Evolutionary conservation across 2,329 filamentous ascomycete species (phyloP).

Genomic region (Botrytis medusae): DNA sequence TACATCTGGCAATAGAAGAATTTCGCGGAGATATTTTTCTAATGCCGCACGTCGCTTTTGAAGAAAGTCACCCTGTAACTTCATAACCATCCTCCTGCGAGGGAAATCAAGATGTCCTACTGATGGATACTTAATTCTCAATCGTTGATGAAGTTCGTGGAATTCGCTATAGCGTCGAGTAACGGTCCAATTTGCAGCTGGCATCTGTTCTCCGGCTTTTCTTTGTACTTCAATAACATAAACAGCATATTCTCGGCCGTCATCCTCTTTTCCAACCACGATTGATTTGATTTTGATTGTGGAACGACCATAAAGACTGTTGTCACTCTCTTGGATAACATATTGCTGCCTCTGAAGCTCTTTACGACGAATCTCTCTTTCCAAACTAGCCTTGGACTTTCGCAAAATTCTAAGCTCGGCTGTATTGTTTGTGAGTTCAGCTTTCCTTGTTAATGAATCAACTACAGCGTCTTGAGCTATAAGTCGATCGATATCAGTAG

Average conservation of each 20-base stretch:
- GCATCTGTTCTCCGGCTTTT: slow-evolving; percentile 91
- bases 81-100: slow-evolving; percentile 88
- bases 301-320: slow-evolving; percentile 90
- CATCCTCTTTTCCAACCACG: slow-evolving; percentile 86
- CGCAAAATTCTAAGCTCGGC: slow-evolving; percentile 87
- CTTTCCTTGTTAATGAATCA: slow-evolving; percentile 87
- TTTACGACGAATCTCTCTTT: slow-evolving; percentile 88
- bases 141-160: slow-evolving; percentile 86
- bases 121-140: slow-evolving; percentile 81
- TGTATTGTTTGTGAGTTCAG: slow-evolving; percentile 94
- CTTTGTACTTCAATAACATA: slow-evolving; percentile 92
- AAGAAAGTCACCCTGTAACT: slow-evolving; percentile 92
- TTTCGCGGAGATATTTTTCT: slow-evolving; percentile 79
- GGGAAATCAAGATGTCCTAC: slow-evolving; percentile 92
- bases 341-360: slow-evolving; percentile 97
- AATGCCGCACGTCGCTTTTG: slow-evolving; percentile 82
- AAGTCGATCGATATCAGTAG: slow-evolving; percentile 85
- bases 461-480: slow-evolving; percentile 86
- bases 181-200: slow-evolving; percentile 90
- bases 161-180: slow-evolving; percentile 96
- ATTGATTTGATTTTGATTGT: slow-evolving; percentile 88
- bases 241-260: slow-evolving; percentile 89
- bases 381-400: slow-evolving; percentile 91
- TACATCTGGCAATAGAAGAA: slow-evolving; percentile 85
- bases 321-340: slow-evolving; percentile 95